Percentiles rank a stretch among this genome's conserved stretches.
phyloP scores from a whole-genome alignment of 2,329 filamentous ascomycete species.

The Calonectria pseudoreteaudii region DNA sequence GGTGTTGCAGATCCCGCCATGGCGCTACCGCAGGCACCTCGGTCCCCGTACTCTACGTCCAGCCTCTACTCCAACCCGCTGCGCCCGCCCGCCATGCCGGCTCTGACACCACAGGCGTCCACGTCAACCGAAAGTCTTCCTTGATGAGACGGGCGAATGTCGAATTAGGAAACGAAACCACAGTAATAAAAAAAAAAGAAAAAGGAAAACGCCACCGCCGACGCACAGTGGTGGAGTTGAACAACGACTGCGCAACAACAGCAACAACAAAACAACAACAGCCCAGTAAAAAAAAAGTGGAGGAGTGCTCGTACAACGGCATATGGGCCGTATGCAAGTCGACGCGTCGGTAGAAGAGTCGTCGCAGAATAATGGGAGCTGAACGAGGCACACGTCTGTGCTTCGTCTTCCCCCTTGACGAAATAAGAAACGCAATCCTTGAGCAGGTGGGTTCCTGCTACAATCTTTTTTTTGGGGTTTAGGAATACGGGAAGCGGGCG shows the following conservation, averaged over 20 bases:
- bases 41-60: slow-evolving; percentile 39
- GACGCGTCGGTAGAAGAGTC: neutral
- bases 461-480: neutral
- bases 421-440: neutral
- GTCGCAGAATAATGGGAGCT: slow-evolving; percentile 3
- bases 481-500: slow-evolving; percentile 12
- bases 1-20: slow-evolving; percentile 54
- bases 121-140: slow-evolving; percentile 41
- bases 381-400: neutral
- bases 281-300: neutral
- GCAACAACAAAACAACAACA: neutral
- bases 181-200: neutral
- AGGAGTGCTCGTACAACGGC: neutral
- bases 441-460: neutral
- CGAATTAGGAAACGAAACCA: neutral
- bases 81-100: slow-evolving; percentile 36
- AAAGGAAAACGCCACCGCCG: neutral
- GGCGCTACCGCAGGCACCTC: slow-evolving; percentile 33
- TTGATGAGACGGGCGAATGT: slow-evolving; percentile 8
- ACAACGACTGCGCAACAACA: neutral
- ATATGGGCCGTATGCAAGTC: neutral
- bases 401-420: neutral
- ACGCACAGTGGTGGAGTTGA: neutral
- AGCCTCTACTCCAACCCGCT: slow-evolving; percentile 39
- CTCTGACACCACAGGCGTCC: slow-evolving; percentile 33